phyloP scores from a whole-genome alignment of 176 grass and related monocot genomes.

The Cenchrus purpureus region DNA sequence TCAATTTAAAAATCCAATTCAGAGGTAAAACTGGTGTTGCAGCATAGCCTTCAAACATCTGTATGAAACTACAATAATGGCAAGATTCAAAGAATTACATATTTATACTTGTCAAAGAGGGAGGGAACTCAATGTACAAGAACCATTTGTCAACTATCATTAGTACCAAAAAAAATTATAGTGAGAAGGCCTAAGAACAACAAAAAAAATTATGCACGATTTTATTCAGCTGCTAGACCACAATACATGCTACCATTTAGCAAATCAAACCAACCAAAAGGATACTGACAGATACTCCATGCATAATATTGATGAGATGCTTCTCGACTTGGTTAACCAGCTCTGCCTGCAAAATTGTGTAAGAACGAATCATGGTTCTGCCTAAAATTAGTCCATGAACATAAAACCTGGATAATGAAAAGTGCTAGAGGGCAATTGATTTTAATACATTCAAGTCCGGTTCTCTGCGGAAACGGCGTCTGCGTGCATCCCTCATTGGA shows the following conservation, averaged over 20 bases:
- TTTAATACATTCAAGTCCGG: constrained; percentile 77
- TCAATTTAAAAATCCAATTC: neutral
- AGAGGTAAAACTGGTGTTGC: neutral
- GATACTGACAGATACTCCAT: constrained; percentile 73
- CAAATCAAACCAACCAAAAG: constrained; percentile 48
- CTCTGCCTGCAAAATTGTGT: constrained; percentile 61
- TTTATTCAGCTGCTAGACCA: constrained; percentile 20
- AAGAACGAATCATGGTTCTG: constrained; percentile 25
- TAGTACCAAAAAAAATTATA: neutral
- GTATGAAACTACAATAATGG: neutral
- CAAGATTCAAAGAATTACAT: neutral
- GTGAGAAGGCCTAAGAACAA: neutral
- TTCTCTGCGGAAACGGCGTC: constrained; percentile 82
- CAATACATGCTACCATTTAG: constrained; percentile 20
- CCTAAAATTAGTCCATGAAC: constrained; percentile 23
- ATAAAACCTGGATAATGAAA: constrained; percentile 26
- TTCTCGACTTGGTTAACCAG: constrained; percentile 76
- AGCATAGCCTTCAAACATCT: neutral
- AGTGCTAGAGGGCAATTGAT: constrained; percentile 26
- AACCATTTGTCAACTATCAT: neutral
- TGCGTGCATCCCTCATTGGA: constrained; percentile 86
- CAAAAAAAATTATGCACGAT: neutral
- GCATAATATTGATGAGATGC: constrained; percentile 80
- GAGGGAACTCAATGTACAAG: constrained; percentile 18
- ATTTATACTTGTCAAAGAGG: neutral